Evolutionary conservation across 2,329 filamentous ascomycete species (phyloP), one percentile per base, ranked within the genome.

Genomic region (Domatiomyces globalis): DNA sequence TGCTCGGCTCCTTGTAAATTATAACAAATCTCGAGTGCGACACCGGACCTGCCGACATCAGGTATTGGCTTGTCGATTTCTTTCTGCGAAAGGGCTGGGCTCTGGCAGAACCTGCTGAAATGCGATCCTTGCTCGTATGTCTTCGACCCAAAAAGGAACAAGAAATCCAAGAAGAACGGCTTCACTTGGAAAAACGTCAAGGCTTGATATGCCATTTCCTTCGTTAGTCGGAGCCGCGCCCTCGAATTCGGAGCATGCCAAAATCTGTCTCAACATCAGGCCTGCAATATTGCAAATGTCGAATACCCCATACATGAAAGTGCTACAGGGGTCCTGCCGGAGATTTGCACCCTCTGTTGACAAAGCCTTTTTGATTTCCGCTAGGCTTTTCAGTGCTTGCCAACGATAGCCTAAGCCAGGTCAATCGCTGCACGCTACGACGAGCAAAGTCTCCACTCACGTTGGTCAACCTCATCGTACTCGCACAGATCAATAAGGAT

Each of bases 151-250:
- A 70, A 72, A 0, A 65, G 56, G 2, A 61, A 56, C n/a, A 71
- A 56, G 48, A 71, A 70, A 33, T 71, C 67, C 5, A 71, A 44
- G 44, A 65, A 70, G 9, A 51, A 56, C 0, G 69, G 66, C 67
- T 69, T 71, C 12, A 71, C 64, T 52, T 71, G 68, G 49, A 70
- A 66, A 45, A 62, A 64, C 2, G 46, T 61, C 2, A 65, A 47
- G 5, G 65, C 59, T 27, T 56, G 51, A 12, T 51, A 25, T 33
- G 64, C 53, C 59, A 63, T 63, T 19, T 54, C 39, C 39, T 43
- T 43, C 18, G 39, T 43, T 7, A 43, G 18, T n/a, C 39, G 3
- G 18, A 43, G 39, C 39, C 5, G 18, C 39, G 39, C 39, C 39
- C 15, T n/a, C 18, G 39, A 43, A 19, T 43, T 3, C 15, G 15